Evolutionary conservation across 306 rosid species (phyloP), one percentile per base, ranked within the genome.

Genomic region (Citrullus colocynthis): DNA sequence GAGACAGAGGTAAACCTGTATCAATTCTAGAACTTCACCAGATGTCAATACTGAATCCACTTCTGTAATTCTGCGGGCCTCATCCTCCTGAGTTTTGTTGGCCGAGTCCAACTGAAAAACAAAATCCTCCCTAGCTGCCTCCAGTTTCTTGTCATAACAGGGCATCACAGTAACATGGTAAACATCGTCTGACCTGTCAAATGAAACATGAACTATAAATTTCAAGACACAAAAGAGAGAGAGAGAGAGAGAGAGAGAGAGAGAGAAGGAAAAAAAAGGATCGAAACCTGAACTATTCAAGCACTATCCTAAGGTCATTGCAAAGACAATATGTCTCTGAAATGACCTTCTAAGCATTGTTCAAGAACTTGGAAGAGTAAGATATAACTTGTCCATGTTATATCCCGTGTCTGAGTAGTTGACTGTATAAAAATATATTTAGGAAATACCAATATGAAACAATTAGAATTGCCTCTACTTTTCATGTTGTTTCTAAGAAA

Each of bases 151-250:
- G 78, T 92, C 98, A 83, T 95, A 92, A 87, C 97, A 95, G 66
- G 98, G 98, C 98, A 95, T 95, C 69, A 95, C 92, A 4, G 97
- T 95, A 56, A 95, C 98, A 78, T 92, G 98, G 87, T 89, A 90
- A 74, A 92, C 82, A 78, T 94, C 96, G 9, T 84, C 97, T 48
- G 95, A 87, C 87, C 98, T 94, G 91, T 80, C 71, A 69, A 79
- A 76, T 75, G 28, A 42, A 42, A 75, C 13, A 59, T 20, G 5
- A 7, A 24, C 12, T 21, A 58, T 49, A 78, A 39, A 63, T 63
- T 51, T 70, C 24, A n/a, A 7, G 28, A 24, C 28, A 24, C 28
- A 24, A 42, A 20, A n/a, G 1, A 2, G 4, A 52, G 54, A 54
- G n/a, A 39, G 12, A 42, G 21, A n/a, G 1, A 2, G 4, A 52